Conservation (phyloP, 192 early-diverging fungal genomes). For the Allomyces arbusculus region DNA sequence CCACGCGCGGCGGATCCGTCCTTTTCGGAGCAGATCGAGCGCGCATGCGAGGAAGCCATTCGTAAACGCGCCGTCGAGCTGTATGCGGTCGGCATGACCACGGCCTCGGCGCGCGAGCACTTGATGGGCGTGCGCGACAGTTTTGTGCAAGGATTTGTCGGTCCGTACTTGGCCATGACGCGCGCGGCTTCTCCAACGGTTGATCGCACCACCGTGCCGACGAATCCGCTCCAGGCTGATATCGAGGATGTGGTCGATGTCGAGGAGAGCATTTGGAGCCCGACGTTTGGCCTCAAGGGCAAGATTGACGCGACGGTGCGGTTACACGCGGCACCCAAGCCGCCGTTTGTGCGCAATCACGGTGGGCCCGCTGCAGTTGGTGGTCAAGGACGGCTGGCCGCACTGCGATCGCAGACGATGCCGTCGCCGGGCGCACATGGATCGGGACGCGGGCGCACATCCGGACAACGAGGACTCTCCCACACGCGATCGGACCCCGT, state of each 20-base stretch:
- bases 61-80: conserved; percentile 33
- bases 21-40: too few species aligned
- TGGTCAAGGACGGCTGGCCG: conserved; percentile 4
- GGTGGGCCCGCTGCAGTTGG: too few species aligned
- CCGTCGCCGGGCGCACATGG: background rate
- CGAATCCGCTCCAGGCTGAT: conserved; percentile 3
- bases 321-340: too few species aligned
- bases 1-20: too few species aligned
- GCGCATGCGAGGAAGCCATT: conserved; percentile 8
- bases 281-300: conserved; percentile 79
- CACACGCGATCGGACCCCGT: too few species aligned
- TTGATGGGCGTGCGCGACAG: conserved; percentile 6
- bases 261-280: conserved; percentile 83
- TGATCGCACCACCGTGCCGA: too few species aligned
- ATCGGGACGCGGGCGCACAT: background rate
- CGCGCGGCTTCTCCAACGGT: conserved; percentile 4
- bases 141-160: conserved; percentile 1
- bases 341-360: too few species aligned
- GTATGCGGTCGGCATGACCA: conserved; percentile 41
- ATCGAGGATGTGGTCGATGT: conserved; percentile 59
- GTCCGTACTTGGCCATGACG: conserved; percentile 3
- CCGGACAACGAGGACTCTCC: background rate
- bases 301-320: conserved; percentile 60
- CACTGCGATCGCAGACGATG: conserved; percentile 2
- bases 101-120: background rate